Evolutionary conservation across 306 rosid species (phyloP), one percentile per base, ranked within the genome.

Genomic region (Rosa lucieae): DNA sequence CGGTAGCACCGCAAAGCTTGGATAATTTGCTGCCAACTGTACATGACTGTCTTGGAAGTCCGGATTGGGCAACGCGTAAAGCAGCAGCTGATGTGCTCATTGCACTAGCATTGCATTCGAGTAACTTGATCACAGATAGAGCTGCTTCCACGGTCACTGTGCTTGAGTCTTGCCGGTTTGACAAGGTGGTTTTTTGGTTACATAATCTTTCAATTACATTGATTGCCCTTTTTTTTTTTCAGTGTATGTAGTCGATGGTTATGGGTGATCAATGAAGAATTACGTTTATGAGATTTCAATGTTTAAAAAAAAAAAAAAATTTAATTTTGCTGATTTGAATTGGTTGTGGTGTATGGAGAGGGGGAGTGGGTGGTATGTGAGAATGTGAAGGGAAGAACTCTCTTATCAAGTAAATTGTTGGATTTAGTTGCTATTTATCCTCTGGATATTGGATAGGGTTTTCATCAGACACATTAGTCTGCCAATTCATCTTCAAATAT

Each of bases 51-150:
- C 94, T 96, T 72, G 85, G 89, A 53, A 93, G 89, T 86, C 48
- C 87, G 23, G 99, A 96, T 81, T 96, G 99, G 99, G 94, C 94
- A 58, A 96, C 98, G 29, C 98, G 99, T 43, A 96, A 96, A 88
- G 99, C 99, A 56, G 97, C 99, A 51, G 98, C 99, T 67, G 99
- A 96, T 67, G 88, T 89, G 52, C 84, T 96, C 48, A 84, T 81
- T 75, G 86, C 93, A 15, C 72, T 96, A 74, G 96, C 97, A 18
- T 83, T 92, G 88, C 92, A 90, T 86, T 87, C 98, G n/a, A 93
- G 93, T 77, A 88, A 82, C 51, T 77, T 96, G 85, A 72, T 91
- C 80, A 80, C 83, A 6, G 97, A 90, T 83, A 86, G 82, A 77
- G 82, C 87, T 14, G 82, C 85, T 63, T 78, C 98, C 44, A 93